Evolutionary conservation across 345 rosid genomes (phyloP), one percentile per base, ranked within the genome.

Genomic region (Aquilaria sinensis): DNA sequence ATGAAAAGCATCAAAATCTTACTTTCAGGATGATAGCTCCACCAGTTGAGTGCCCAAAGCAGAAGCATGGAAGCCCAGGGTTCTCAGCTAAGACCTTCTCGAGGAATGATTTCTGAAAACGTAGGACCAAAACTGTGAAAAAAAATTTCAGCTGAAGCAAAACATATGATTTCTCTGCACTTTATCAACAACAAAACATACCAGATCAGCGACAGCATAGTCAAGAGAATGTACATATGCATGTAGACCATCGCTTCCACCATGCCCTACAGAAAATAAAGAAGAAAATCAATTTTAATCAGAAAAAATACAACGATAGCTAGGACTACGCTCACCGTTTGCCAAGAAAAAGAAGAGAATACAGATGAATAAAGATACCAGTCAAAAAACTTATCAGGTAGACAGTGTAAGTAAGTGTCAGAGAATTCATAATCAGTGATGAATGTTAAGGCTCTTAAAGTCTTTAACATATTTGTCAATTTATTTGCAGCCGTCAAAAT

Each of bases 21-120:
- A 87, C 97, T 84, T 94, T 87, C 51, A 94, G 83, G 54, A 87
- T 77, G 64, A 90, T 89, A 30, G 97, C 95, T 30, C 83, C 99
- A 33, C 99, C 97, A 1, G 96, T 90, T 10, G 99, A 94, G 67
- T 94, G 99, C 59, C 97, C 97, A 70, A 94, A 75, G 71, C 89
- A 87, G 74, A 94, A 94, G 77, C 96, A 94, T 9, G 91, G 93
- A 34, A 86, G 73, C 61, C 83, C 87, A 16, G 80, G 88, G 70
- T 90, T 80, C 56, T 87, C 96, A 30, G 78, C 54, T 51, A 83
- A 64, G 51, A 88, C 84, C 69, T 78, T 94, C 2, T 81, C 87
- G 48, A 90, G 75, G 68, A 77, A 87, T 47, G 77, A 72, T 72
- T 90, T 88, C 99, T 94, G 82, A 52, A 11, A 66, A 60, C 68